A percentile compares a stretch with the other conserved stretches of the same genome.
phyloP scores from a whole-genome alignment of 257 asterid species.

The Scutellaria barbata region DNA sequence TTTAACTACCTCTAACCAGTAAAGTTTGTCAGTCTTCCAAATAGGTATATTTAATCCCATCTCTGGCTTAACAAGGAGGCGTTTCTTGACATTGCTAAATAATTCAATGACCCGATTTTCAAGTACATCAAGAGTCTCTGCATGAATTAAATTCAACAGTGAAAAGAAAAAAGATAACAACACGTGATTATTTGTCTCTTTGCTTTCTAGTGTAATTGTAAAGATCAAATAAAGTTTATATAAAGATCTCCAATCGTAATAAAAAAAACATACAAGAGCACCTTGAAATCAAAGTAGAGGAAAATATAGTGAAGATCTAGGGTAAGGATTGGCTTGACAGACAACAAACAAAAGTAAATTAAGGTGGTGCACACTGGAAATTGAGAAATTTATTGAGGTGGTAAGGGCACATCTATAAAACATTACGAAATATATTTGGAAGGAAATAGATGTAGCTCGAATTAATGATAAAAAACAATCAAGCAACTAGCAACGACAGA shows the following conservation, averaged over 20 bases:
- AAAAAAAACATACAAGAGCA: conserved; percentile 8
- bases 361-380: too few species aligned
- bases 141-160: conserved; percentile 41
- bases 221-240: neutral
- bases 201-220: neutral
- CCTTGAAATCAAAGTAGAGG: too few species aligned
- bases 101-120: conserved; percentile 88
- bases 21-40: conserved; percentile 84
- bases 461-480: too few species aligned
- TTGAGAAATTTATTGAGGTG: too few species aligned
- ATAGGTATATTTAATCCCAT: conserved; percentile 59
- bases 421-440: neutral
- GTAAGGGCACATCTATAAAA: neutral
- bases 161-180: conserved; percentile 16
- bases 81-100: conserved; percentile 77
- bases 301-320: too few species aligned
- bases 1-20: conserved; percentile 87
- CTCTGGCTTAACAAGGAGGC: conserved; percentile 55
- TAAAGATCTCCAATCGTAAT: neutral
- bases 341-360: too few species aligned
- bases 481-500: too few species aligned
- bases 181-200: neutral
- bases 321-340: too few species aligned
- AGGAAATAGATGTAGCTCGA: too few species aligned
- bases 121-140: conserved; percentile 87